Conservation (phyloP, 768 basidiomycete genomes). For the Mycena sanguinolenta region DNA sequence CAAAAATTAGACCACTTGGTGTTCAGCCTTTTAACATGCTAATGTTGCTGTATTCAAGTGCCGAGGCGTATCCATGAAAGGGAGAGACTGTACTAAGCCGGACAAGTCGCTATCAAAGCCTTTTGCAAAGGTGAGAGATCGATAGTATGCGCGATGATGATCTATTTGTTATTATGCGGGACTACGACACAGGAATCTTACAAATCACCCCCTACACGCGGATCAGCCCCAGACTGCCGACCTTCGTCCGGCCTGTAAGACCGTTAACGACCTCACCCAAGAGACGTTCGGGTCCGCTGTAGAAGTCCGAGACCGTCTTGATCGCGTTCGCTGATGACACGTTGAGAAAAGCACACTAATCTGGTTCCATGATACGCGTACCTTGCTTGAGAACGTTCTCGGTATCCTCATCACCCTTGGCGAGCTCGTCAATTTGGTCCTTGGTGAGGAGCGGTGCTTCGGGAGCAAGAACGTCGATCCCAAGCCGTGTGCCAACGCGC, state of each 20-base stretch:
- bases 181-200: too few relatives aligned
- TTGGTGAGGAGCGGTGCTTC: conserved; percentile 39
- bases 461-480: conserved; percentile 40
- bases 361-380: neutral
- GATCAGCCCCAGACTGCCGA: conserved; percentile 22
- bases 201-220: neutral
- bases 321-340: conserved; percentile 23
- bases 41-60: too few relatives aligned
- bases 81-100: too few relatives aligned
- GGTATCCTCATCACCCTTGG: conserved; percentile 38
- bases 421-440: conserved; percentile 38
- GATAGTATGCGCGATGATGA: too few relatives aligned
- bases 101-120: too few relatives aligned
- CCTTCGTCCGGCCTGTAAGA: conserved; percentile 16
- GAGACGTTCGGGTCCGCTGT: conserved; percentile 29
- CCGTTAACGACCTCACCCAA: conserved; percentile 29
- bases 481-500: conserved; percentile 43
- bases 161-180: too few relatives aligned
- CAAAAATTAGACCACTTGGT: too few relatives aligned
- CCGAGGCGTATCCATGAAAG: too few relatives aligned
- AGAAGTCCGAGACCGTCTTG: conserved; percentile 31
- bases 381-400: conserved; percentile 31
- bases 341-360: neutral
- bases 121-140: too few relatives aligned
- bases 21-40: too few relatives aligned